These are phyloP conservation scores for Lactarius quietus DNA, from an alignment of 768 basidiomycete species.

Conservation along the genomic window DNA sequence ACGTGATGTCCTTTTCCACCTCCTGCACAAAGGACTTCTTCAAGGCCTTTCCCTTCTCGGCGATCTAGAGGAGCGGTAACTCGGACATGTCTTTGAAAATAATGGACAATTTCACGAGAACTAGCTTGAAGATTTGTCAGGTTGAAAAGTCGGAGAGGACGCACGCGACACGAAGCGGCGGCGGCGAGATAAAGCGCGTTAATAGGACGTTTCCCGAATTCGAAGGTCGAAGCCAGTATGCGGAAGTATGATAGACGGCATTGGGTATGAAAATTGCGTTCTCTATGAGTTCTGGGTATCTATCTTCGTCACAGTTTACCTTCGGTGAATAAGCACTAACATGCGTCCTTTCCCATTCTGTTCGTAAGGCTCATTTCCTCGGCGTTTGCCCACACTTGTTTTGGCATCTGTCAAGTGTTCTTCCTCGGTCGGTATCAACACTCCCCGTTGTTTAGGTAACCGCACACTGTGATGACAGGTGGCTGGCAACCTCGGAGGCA, in stretches of 20 bases:
- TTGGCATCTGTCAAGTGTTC: background rate
- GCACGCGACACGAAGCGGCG: background rate
- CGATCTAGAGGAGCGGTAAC: background rate
- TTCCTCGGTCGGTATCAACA: too few relatives aligned
- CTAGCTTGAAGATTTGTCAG: conserved; percentile 8
- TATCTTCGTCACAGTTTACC: background rate
- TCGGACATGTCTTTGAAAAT: conserved; percentile 21
- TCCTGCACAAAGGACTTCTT: too few relatives aligned
- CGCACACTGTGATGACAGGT: background rate
- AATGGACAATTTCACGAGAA: conserved; percentile 13
- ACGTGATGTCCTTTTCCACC: too few relatives aligned
- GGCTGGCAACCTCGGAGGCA: too few relatives aligned
- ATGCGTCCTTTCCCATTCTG: background rate
- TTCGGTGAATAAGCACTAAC: background rate
- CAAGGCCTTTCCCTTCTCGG: too few relatives aligned
- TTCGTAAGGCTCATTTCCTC: background rate
- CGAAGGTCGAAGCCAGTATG: background rate
- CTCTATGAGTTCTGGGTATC: background rate
- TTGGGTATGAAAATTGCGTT: background rate
- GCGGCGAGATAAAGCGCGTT: background rate
- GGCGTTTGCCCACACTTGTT: background rate
- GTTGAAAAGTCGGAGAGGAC: background rate
- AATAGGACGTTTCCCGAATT: background rate
- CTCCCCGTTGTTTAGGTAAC: background rate
- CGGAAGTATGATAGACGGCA: background rate